Percentiles rank a stretch among this genome's conserved stretches.
phyloP scores from a whole-genome alignment of 2,329 filamentous ascomycete species.

The Laburnicola sp. region DNA sequence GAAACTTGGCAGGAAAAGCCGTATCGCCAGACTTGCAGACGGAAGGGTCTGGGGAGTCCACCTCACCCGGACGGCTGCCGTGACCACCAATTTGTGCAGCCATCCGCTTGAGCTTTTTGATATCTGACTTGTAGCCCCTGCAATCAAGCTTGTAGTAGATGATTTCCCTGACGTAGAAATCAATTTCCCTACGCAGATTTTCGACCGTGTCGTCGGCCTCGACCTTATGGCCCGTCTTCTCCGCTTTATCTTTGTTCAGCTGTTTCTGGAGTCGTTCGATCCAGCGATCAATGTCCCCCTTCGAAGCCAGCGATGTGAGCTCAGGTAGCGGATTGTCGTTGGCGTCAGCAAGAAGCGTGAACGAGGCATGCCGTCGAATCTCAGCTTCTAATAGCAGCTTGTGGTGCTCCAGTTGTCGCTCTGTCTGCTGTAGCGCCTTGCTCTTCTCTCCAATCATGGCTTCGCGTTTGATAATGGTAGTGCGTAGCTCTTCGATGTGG shows the following conservation, averaged over 20 bases:
- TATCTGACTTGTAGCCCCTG: slow-evolving; percentile 49
- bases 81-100: slow-evolving; percentile 28
- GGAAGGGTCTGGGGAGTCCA: slow-evolving; percentile 35
- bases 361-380: slow-evolving; percentile 44
- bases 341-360: slow-evolving; percentile 23
- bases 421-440: slow-evolving; percentile 27
- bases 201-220: slow-evolving; percentile 19
- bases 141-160: slow-evolving; percentile 55
- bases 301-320: slow-evolving; percentile 31
- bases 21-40: slow-evolving; percentile 27
- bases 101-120: slow-evolving; percentile 40
- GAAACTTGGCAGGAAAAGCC: slow-evolving; percentile 23
- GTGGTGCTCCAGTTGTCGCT: slow-evolving; percentile 47
- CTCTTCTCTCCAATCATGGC: slow-evolving; percentile 38
- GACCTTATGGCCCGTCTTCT: slow-evolving; percentile 2
- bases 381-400: slow-evolving; percentile 47
- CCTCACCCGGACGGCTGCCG: slow-evolving; percentile 27
- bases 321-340: slow-evolving; percentile 34
- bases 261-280: slow-evolving; percentile 38
- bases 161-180: slow-evolving; percentile 52
- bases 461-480: slow-evolving; percentile 37
- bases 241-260: slow-evolving; percentile 31
- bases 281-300: slow-evolving; percentile 43
- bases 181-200: slow-evolving; percentile 45
- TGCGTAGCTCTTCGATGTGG: slow-evolving; percentile 35